phyloP scores from a whole-genome alignment of 2,329 filamentous ascomycete genomes.

The Chaetomium sp. region DNA sequence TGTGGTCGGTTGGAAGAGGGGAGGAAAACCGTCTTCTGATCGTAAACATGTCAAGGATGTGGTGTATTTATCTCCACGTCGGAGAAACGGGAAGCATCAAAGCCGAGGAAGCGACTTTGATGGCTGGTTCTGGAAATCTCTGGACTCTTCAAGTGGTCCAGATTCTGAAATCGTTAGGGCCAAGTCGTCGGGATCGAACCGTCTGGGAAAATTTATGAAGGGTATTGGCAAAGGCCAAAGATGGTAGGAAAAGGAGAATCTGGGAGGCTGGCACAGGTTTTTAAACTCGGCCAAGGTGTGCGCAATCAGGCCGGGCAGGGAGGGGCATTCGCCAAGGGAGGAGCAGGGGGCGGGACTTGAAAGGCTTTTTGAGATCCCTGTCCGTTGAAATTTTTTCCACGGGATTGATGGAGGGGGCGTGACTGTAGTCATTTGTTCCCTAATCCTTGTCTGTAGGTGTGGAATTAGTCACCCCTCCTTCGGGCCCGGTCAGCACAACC shows the following conservation, averaged over 20 bases:
- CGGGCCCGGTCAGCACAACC: conserved; percentile 5
- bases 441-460: conserved; percentile 9
- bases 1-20: conserved; percentile 53
- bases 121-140: conserved; percentile 32
- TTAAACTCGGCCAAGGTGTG: conserved; percentile 16
- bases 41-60: conserved; percentile 50
- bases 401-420: conserved; percentile 16
- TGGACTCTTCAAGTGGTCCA: conserved; percentile 34
- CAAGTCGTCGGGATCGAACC: conserved; percentile 8
- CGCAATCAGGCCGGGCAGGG: conserved; percentile 6
- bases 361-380: conserved; percentile 10
- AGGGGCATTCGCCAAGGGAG: neutral
- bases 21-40: conserved; percentile 47
- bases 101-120: conserved; percentile 32
- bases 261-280: conserved; percentile 21
- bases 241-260: conserved; percentile 18
- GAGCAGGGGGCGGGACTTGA: conserved; percentile 4
- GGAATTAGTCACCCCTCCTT: conserved; percentile 12
- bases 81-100: conserved; percentile 32
- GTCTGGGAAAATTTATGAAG: conserved; percentile 6
- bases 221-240: conserved; percentile 25
- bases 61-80: conserved; percentile 34
- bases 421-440: neutral
- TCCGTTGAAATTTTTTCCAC: conserved; percentile 13
- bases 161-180: conserved; percentile 20